Conservation (phyloP, 225 moss, liverwort and hornwort species). For the Neckera pumila region DNA sequence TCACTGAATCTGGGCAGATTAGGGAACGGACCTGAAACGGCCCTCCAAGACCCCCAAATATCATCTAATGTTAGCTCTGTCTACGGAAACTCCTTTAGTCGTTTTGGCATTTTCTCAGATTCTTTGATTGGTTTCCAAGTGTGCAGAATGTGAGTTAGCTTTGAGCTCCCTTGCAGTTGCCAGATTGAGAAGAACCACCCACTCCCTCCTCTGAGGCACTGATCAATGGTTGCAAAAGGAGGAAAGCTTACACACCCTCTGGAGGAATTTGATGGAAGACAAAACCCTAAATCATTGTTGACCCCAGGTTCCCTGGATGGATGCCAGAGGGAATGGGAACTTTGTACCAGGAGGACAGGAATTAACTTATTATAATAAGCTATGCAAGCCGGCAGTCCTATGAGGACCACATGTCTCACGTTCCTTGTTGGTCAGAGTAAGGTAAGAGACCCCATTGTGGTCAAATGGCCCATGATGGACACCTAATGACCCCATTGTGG, state of each 20-base stretch:
- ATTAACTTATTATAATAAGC: neutral
- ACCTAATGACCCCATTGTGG: no score
- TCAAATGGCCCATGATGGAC: no score
- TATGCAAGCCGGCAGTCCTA: no score
- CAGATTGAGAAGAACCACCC: neutral
- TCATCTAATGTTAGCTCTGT: no score
- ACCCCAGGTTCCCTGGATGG: neutral
- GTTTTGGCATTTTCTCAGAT: no score
- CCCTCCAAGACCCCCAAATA: no score
- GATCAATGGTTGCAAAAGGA: neutral
- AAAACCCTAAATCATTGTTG: neutral
- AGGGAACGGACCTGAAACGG: no score
- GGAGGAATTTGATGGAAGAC: no score
- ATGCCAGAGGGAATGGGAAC: neutral
- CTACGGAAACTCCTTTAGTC: neutral
- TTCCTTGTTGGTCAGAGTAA: neutral
- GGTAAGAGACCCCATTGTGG: no score
- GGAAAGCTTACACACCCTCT: neutral
- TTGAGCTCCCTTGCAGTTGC: neutral
- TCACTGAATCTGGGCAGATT: no score
- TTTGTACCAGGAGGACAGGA: neutral
- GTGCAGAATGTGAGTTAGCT: neutral
- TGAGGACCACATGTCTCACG: neutral
- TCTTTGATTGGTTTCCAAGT: no score
- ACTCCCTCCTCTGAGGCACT: neutral